These are phyloP conservation scores for Warburgia ugandensis DNA, from an alignment of 164 flowering plant species.

Conservation along the genomic window DNA sequence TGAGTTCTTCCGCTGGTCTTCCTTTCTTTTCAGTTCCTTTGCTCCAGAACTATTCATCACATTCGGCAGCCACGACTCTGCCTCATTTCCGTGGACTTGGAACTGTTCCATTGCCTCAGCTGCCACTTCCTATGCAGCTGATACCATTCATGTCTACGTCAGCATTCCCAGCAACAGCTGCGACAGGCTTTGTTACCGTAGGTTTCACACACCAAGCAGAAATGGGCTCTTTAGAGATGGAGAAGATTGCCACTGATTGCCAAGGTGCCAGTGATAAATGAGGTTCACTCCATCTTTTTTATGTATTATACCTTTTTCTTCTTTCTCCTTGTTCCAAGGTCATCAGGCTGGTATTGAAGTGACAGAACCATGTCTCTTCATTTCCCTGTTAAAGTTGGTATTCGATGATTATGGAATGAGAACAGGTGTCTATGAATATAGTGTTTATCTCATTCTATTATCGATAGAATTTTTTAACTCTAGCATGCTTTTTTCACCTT, in stretches of 20 bases:
- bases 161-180: background rate
- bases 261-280: background rate
- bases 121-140: background rate
- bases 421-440: too few relatives aligned
- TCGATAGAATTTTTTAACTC: too few relatives aligned
- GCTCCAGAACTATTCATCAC: background rate
- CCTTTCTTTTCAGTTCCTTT: background rate
- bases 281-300: background rate
- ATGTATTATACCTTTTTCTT: too few relatives aligned
- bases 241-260: background rate
- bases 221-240: background rate
- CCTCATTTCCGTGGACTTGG: background rate
- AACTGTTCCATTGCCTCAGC: background rate
- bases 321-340: too few relatives aligned
- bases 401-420: too few relatives aligned
- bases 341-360: too few relatives aligned
- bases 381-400: too few relatives aligned
- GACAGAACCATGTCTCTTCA: too few relatives aligned
- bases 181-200: background rate
- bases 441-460: too few relatives aligned
- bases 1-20: background rate
- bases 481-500: too few relatives aligned
- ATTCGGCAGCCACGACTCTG: background rate
- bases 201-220: background rate
- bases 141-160: background rate